Evolutionary conservation across 2,329 filamentous ascomycete genomes (phyloP).

Genomic region (Madurella mycetomatis): DNA sequence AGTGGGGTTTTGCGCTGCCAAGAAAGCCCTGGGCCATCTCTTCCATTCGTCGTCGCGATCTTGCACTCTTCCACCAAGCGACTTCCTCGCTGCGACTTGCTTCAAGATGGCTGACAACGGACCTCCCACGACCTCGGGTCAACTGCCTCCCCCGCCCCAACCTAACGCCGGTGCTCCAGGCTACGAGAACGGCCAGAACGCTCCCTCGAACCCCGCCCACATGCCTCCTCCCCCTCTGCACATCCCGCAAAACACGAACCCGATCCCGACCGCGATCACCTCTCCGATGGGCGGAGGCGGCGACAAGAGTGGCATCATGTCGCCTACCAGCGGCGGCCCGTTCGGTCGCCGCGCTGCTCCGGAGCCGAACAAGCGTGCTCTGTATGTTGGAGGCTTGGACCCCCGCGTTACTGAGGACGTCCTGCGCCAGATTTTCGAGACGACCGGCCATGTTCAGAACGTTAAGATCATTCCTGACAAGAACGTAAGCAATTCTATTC

Average conservation of each 20-base stretch:
- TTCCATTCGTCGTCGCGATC: constrained; percentile 23
- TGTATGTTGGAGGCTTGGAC: constrained; percentile 94
- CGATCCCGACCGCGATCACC: constrained; percentile 86
- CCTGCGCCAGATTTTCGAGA: constrained; percentile 96
- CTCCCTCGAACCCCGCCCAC: constrained; percentile 65
- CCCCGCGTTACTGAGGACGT: constrained; percentile 95
- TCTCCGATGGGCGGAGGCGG: constrained; percentile 70
- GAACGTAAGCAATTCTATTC: constrained; percentile 66
- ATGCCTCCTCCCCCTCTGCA: constrained; percentile 89
- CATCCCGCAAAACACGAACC: constrained; percentile 94
- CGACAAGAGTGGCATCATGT: constrained; percentile 65
- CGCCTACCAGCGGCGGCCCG: constrained; percentile 74
- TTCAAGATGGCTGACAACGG: constrained; percentile 72
- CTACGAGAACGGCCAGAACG: constrained; percentile 71
- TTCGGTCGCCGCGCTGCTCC: constrained; percentile 87
- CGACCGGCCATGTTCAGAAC: constrained; percentile 94
- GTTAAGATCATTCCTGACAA: constrained; percentile 99
- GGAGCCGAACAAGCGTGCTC: constrained; percentile 95
- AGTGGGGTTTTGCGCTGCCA: constrained; percentile 20
- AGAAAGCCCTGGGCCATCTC: constrained; percentile 15
- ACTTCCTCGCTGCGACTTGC: constrained; percentile 25
- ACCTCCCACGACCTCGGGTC: constrained; percentile 56
- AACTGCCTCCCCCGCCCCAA: constrained; percentile 67
- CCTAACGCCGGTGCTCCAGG: constrained; percentile 67
- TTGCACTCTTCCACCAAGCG: constrained; percentile 5